A percentile compares a stretch with the other conserved stretches of the same genome.
Evolutionary conservation across 352 stramenopile genomes (phyloP).

Genomic region (Blastocystis sp.): DNA sequence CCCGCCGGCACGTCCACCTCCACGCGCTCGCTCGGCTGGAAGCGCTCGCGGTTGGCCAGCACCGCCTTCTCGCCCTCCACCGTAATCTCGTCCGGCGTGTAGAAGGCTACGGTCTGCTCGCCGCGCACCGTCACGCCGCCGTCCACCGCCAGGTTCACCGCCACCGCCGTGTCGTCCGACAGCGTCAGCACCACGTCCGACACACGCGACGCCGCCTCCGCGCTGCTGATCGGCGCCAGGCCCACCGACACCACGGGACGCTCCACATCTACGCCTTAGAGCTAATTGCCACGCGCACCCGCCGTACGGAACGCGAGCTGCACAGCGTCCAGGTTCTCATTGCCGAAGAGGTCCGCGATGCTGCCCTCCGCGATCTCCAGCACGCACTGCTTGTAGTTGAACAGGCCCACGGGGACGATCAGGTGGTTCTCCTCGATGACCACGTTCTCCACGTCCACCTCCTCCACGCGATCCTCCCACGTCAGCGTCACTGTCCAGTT

Average conservation of each 20-base stretch:
- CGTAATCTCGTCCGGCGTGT: background rate
- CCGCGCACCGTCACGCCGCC: background rate
- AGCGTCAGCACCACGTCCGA: conserved; percentile 25
- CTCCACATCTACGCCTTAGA: too few species aligned
- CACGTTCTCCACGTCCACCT: background rate
- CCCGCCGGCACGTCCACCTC: conserved; percentile 39
- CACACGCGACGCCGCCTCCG: conserved; percentile 21
- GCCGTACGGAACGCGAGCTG: background rate
- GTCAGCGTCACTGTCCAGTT: background rate
- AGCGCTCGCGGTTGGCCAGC: conserved; percentile 21
- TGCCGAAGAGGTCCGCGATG: conserved; percentile 3
- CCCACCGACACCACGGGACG: background rate
- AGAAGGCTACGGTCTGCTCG: background rate
- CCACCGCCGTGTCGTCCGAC: background rate
- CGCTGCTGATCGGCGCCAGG: background rate
- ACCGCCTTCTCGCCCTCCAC: conserved; percentile 21
- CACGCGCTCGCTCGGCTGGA: background rate
- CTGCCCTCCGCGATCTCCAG: conserved; percentile 8
- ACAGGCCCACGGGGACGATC: background rate
- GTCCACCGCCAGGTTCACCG: background rate
- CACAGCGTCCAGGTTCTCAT: background rate
- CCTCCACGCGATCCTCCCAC: background rate
- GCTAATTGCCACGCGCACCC: background rate
- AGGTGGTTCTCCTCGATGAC: background rate
- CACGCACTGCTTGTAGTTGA: conserved; percentile 6